Percentiles rank a stretch among this genome's conserved stretches.
Conservation (phyloP, 2,329 filamentous ascomycete species). For the Dactylellina cionopaga region DNA sequence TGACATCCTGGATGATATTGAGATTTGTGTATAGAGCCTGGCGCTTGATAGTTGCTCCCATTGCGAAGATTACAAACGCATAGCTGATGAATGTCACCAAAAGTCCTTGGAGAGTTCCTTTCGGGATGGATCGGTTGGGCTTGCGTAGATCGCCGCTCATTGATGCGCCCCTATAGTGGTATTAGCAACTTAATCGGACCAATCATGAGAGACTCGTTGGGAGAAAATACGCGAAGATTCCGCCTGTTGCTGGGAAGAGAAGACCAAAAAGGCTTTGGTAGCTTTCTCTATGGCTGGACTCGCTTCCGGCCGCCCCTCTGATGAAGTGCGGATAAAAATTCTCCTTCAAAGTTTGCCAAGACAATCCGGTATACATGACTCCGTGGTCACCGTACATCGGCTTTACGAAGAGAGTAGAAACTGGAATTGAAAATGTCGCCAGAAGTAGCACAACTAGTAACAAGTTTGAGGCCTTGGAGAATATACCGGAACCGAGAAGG, state of each 20-base stretch:
- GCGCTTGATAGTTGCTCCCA: conserved; percentile 80
- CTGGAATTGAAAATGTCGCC: conserved; percentile 80
- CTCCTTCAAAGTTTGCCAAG: conserved; percentile 73
- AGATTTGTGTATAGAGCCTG: conserved; percentile 77
- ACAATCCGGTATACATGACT: conserved; percentile 84
- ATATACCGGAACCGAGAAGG: conserved; percentile 80
- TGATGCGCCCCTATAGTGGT: conserved; percentile 70
- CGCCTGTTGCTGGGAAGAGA: conserved; percentile 77
- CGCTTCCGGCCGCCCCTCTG: conserved; percentile 70
- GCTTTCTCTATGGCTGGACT: conserved; percentile 71
- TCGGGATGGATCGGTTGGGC: conserved; percentile 84
- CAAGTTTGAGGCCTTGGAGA: conserved; percentile 81
- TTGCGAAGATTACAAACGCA: conserved; percentile 77
- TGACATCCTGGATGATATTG: conserved; percentile 84
- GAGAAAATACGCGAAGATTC: conserved; percentile 70
- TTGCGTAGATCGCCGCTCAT: conserved; percentile 89
- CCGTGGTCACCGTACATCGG: conserved; percentile 72
- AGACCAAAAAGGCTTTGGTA: conserved; percentile 88
- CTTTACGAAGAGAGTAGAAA: conserved; percentile 75
- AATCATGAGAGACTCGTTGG: conserved; percentile 54
- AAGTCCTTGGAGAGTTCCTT: conserved; percentile 82
- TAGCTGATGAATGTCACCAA: conserved; percentile 80
- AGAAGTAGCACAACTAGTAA: conserved; percentile 76
- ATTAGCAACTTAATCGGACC: background rate
- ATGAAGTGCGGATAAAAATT: conserved; percentile 77